phyloP scores from a whole-genome alignment of 1,284 basidiomycete genomes.

The Trichosporon sp. region DNA sequence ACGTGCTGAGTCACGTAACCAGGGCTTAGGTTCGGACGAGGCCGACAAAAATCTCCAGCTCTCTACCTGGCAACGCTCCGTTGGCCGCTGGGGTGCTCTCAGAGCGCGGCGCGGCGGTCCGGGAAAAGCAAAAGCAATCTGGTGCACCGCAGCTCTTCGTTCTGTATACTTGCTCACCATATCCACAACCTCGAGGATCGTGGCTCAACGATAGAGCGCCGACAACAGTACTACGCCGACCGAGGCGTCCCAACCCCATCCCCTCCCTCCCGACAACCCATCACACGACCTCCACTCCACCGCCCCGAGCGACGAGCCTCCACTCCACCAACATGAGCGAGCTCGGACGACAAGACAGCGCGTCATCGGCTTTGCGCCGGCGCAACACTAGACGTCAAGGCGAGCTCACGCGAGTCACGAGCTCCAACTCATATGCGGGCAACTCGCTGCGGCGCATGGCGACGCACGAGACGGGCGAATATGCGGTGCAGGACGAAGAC shows the following conservation, averaged over 20 bases:
- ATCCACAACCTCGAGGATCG: background rate
- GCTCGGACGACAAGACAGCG: background rate
- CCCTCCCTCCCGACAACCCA: background rate
- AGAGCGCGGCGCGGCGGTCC: background rate
- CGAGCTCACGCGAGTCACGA: slow-evolving; percentile 4
- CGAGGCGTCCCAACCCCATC: background rate
- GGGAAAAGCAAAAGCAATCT: background rate
- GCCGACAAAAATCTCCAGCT: background rate
- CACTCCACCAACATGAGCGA: background rate
- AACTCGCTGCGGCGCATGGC: slow-evolving; percentile 37
- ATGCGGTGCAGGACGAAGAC: slow-evolving; percentile 19
- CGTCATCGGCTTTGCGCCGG: background rate
- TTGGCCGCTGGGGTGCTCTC: background rate
- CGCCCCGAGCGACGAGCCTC: background rate
- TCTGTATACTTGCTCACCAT: background rate
- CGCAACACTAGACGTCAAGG: background rate
- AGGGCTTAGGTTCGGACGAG: background rate
- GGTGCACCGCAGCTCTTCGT: background rate
- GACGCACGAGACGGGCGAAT: slow-evolving; percentile 45
- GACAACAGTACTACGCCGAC: background rate
- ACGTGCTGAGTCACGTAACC: background rate
- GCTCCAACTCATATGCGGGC: slow-evolving; percentile 4
- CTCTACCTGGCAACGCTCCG: background rate
- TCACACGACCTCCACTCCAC: background rate
- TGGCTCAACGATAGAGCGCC: background rate